Percentiles rank a stretch among this genome's conserved stretches.
These are phyloP conservation scores for Ogataea philodendri DNA, from an alignment of 805 yeast genomes.

Conservation along the genomic window DNA sequence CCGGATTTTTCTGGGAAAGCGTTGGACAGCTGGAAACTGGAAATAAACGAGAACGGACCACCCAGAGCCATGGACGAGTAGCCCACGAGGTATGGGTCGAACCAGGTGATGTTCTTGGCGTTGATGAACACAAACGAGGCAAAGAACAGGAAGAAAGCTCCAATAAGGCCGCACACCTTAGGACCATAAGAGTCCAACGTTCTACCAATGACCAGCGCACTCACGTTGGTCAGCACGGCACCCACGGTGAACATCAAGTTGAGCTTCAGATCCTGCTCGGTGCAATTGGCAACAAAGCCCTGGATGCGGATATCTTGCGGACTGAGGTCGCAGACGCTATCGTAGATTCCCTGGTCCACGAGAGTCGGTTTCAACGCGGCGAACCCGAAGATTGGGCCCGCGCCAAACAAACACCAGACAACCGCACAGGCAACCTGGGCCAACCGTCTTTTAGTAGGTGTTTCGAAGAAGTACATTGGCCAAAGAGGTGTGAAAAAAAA, in stretches of 20 bases:
- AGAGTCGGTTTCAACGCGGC: constrained; percentile 57
- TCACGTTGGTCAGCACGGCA: constrained; percentile 54
- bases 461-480: constrained; percentile 35
- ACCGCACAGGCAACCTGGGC: constrained; percentile 50
- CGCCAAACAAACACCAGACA: constrained; percentile 53
- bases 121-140: constrained; percentile 47
- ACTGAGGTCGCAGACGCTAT: constrained; percentile 36
- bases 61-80: constrained; percentile 54
- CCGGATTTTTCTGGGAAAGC: constrained; percentile 56
- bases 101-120: constrained; percentile 30
- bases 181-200: constrained; percentile 53
- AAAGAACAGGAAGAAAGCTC: constrained; percentile 44
- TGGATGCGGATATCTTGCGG: constrained; percentile 19
- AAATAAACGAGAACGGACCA: constrained; percentile 56
- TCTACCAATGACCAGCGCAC: constrained; percentile 51
- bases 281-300: constrained; percentile 42
- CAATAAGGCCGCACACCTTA: constrained; percentile 50
- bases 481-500: constrained; percentile 1
- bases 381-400: constrained; percentile 59
- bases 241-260: constrained; percentile 60
- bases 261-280: constrained; percentile 51
- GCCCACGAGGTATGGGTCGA: constrained; percentile 54
- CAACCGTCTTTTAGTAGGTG: constrained; percentile 31
- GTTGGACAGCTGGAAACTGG: constrained; percentile 56
- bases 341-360: constrained; percentile 48